Evolutionary conservation across 345 rosid species (phyloP), one percentile per base, ranked within the genome.

Genomic region (Moricandia arvensis): DNA sequence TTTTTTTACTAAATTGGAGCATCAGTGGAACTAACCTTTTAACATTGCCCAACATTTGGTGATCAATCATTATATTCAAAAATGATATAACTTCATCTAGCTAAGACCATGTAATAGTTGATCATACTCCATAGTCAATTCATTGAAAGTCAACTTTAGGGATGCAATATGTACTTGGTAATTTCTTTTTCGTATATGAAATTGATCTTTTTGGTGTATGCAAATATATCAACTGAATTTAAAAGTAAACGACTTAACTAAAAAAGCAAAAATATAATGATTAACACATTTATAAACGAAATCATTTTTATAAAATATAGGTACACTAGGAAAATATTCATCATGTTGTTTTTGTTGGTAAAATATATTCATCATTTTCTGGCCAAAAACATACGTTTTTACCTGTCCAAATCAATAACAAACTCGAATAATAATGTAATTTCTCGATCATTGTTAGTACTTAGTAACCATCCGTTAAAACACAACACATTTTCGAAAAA

Each of bases 401-500:
- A 35, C 41, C 11, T 35, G 41, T 35, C 41, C 41, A 8, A 35
- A 35, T 35, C 31, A 63, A 55, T 63, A 69, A 41, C 3, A 38
- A 43, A 41, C 6, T 49, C 35, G 47, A 38, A 33, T 33, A 7
- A 66, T 57, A 57, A 54, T 31, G 61, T 71, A 57, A 24, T 71
- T 57, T 57, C 67, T 77, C 30, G 31, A 70, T 21, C 49, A 15
- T 64, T 43, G 53, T 7, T 33, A 57, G n/a, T 59, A 8, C 41
- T 7, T 33, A 57, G n/a, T 59, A 8, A 64, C 75, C 76, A 77
- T 71, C 75, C 76, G 27, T 77, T 77, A 21, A 57, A 77, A 70
- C 53, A 63, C 66, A 63, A 64, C 65, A 21, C 53, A 77, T 57
- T 18, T 47, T 57, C 2, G 2, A 45, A 77, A 65, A 71, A 58